phyloP scores from a whole-genome alignment of 2,329 filamentous ascomycete species.

The Phyllosticta capitalensis region DNA sequence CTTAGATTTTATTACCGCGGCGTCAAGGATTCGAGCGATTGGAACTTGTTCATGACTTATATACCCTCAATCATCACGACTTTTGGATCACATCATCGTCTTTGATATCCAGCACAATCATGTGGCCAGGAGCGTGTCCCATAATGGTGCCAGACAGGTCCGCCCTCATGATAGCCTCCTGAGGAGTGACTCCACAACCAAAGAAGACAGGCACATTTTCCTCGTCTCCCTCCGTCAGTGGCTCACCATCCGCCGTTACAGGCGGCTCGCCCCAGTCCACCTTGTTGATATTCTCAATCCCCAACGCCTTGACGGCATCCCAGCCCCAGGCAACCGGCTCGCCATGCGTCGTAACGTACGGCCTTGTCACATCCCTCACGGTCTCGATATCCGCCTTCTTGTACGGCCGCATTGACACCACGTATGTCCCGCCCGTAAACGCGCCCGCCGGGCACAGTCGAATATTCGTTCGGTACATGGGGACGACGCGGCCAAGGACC shows the following conservation, averaged over 20 bases:
- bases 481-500: slow-evolving; percentile 40
- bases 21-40: neutral
- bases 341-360: slow-evolving; percentile 50
- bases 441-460: slow-evolving; percentile 49
- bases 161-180: slow-evolving; percentile 52
- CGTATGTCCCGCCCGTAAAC: slow-evolving; percentile 45
- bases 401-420: slow-evolving; percentile 58
- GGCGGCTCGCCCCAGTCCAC: slow-evolving; percentile 51
- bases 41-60: neutral
- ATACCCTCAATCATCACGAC: neutral
- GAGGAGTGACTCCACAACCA: slow-evolving; percentile 59
- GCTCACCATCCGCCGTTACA: slow-evolving; percentile 29
- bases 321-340: slow-evolving; percentile 58
- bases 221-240: slow-evolving; percentile 25
- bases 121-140: slow-evolving; percentile 53
- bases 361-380: slow-evolving; percentile 47
- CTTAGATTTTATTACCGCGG: neutral
- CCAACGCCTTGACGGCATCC: slow-evolving; percentile 43
- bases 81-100: slow-evolving; percentile 4
- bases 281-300: slow-evolving; percentile 43
- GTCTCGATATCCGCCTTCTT: slow-evolving; percentile 37
- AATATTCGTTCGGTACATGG: slow-evolving; percentile 53
- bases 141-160: slow-evolving; percentile 47
- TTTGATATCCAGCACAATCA: slow-evolving; percentile 47
- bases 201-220: slow-evolving; percentile 49